phyloP scores from a whole-genome alignment of 352 stramenopile species.

The Phytophthora agathidicida region DNA sequence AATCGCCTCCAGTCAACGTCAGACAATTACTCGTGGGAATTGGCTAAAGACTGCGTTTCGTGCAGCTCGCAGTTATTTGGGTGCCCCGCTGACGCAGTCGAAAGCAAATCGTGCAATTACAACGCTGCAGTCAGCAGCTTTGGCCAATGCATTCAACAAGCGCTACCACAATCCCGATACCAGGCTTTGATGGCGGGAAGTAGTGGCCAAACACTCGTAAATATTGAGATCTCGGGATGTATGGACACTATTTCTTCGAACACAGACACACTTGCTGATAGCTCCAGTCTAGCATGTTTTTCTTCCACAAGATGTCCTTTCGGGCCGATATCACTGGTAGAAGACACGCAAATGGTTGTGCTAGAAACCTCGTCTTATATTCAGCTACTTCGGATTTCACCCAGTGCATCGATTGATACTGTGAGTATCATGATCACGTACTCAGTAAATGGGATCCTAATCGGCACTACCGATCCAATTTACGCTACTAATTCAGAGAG shows the following conservation, averaged over 20 bases:
- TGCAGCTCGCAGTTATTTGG: constrained; percentile 13
- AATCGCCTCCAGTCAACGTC: background rate
- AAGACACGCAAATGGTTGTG: constrained; percentile 8
- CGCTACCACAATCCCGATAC: constrained; percentile 2
- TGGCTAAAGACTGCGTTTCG: constrained; percentile 12
- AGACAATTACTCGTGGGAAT: constrained; percentile 1
- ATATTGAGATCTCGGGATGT: constrained; percentile 10
- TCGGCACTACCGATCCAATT: constrained; percentile 7
- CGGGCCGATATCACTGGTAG: constrained; percentile 7
- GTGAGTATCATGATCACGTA: constrained; percentile 7
- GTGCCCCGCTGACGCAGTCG: constrained; percentile 1
- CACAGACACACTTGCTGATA: background rate
- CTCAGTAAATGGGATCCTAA: background rate
- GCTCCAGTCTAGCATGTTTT: constrained; percentile 15
- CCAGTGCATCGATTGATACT: background rate
- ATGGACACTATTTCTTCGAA: background rate
- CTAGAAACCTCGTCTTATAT: constrained; percentile 24
- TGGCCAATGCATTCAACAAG: constrained; percentile 10
- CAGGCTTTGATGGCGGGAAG: background rate
- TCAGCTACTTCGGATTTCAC: constrained; percentile 14
- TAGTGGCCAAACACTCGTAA: background rate
- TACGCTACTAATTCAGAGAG: background rate
- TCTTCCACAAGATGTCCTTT: constrained; percentile 19
- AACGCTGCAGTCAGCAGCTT: constrained; percentile 2
- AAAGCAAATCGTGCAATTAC: constrained; percentile 10